These are phyloP conservation scores for Discostella stelligeroides DNA, from an alignment of 108 stramenopile genomes.

Conservation along the genomic window DNA sequence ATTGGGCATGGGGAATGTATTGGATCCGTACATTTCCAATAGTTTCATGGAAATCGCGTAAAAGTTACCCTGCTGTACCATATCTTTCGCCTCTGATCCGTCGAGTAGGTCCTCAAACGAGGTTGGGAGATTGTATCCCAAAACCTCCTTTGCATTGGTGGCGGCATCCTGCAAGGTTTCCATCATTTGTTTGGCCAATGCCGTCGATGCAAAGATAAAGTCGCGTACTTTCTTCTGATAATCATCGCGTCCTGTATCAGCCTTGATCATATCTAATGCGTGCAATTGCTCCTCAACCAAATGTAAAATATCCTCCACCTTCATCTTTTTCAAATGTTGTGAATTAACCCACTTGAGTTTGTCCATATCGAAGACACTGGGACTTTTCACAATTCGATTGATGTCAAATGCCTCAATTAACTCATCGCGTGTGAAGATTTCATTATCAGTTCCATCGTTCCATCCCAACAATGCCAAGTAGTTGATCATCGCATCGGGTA, in stretches of 20 bases:
- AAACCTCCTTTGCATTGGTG: conserved; percentile 74
- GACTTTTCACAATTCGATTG: conserved; percentile 91
- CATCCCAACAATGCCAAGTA: conserved; percentile 95
- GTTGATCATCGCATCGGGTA: conserved; percentile 96
- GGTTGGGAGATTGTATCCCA: conserved; percentile 78
- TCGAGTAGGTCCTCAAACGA: conserved; percentile 69
- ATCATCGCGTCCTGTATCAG: conserved; percentile 55
- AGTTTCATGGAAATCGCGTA: conserved; percentile 63
- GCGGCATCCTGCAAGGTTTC: conserved; percentile 90
- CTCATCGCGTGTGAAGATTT: conserved; percentile 94
- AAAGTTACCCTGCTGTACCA: conserved; percentile 85
- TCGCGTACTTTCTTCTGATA: conserved; percentile 41
- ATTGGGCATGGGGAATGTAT: conserved; percentile 68
- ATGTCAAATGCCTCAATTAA: conserved; percentile 94
- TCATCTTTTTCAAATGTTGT: conserved; percentile 86
- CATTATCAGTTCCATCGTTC: conserved; percentile 98
- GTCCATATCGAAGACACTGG: conserved; percentile 95
- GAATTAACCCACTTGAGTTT: conserved; percentile 97
- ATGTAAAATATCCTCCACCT: conserved; percentile 62
- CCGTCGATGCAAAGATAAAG: conserved; percentile 78
- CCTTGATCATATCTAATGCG: conserved; percentile 58
- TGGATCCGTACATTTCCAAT: conserved; percentile 55
- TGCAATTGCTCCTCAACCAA: conserved; percentile 78
- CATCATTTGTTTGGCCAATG: conserved; percentile 89
- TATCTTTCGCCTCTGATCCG: conserved; percentile 67